Conservation (phyloP, 371 early-diverging fungal genomes). For the Vairimorpha necatrix region DNA sequence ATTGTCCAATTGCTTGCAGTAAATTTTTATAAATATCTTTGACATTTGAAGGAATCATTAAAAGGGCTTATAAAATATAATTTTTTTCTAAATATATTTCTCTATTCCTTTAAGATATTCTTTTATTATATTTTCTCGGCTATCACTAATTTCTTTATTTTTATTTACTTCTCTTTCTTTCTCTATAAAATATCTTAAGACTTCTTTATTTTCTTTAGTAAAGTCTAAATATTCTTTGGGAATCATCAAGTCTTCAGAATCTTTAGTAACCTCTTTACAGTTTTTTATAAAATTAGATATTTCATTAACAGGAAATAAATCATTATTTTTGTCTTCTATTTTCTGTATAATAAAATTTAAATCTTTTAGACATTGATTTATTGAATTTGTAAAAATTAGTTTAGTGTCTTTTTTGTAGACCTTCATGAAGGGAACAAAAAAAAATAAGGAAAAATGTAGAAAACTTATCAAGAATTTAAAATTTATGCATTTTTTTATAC, state of each 20-base stretch:
- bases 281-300: neutral
- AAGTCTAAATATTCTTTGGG: neutral
- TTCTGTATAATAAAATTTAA: neutral
- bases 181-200: neutral
- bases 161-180: neutral
- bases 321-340: slow-evolving; percentile 13
- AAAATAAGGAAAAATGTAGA: neutral
- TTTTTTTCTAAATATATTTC: neutral
- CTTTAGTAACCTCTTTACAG: neutral
- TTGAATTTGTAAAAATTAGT: neutral
- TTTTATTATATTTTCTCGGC: neutral
- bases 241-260: neutral
- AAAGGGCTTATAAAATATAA: slow-evolving; percentile 23
- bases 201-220: slow-evolving; percentile 7
- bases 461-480: too few species aligned
- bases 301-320: neutral
- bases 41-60: slow-evolving; percentile 27
- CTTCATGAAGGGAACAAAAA: neutral
- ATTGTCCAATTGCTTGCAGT: neutral
- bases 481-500: too few species aligned
- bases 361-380: neutral
- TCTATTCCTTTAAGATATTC: neutral
- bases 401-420: neutral
- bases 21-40: slow-evolving; percentile 15
- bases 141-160: neutral